phyloP scores from a whole-genome alignment of 768 basidiomycete genomes.

The Boletus sensibilis region DNA sequence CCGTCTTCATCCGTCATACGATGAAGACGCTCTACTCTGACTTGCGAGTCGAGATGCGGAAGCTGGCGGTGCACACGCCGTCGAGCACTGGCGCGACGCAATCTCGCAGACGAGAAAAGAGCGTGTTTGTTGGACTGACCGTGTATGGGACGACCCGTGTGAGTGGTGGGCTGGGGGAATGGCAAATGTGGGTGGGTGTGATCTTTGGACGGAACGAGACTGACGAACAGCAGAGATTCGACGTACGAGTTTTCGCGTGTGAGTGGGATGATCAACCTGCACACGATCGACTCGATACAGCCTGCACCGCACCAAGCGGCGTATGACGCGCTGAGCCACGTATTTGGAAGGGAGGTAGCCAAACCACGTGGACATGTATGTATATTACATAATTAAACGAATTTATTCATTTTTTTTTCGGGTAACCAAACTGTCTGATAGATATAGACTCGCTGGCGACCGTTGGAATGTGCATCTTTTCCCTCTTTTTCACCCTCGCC shows the following conservation, averaged over 20 bases:
- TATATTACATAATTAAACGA: constrained; percentile 13
- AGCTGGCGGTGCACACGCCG: constrained; percentile 37
- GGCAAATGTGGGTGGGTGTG: constrained; percentile 60
- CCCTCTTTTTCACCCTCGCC: neutral
- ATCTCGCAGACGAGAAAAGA: constrained; percentile 49
- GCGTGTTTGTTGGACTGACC: constrained; percentile 50
- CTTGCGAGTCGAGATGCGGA: constrained; percentile 53
- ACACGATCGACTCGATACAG: constrained; percentile 72
- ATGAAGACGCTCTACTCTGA: constrained; percentile 75
- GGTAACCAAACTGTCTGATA: constrained; percentile 2
- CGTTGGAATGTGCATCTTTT: neutral
- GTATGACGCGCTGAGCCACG: constrained; percentile 48
- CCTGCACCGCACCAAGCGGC: constrained; percentile 74
- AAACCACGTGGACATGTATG: neutral
- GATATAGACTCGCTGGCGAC: constrained; percentile 5
- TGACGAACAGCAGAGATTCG: constrained; percentile 47
- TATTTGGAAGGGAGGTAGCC: too few relatives aligned
- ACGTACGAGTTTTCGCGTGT: constrained; percentile 72
- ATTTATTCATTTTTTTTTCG: neutral
- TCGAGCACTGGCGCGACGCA: neutral
- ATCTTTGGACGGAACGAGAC: neutral
- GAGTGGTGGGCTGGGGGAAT: constrained; percentile 59
- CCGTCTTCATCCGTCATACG: constrained; percentile 67
- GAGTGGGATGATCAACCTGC: constrained; percentile 61
- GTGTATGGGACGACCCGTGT: constrained; percentile 63